Evolutionary conservation across 495 filamentous ascomycete species (phyloP).

Genomic region (Podospora fimiseda): DNA sequence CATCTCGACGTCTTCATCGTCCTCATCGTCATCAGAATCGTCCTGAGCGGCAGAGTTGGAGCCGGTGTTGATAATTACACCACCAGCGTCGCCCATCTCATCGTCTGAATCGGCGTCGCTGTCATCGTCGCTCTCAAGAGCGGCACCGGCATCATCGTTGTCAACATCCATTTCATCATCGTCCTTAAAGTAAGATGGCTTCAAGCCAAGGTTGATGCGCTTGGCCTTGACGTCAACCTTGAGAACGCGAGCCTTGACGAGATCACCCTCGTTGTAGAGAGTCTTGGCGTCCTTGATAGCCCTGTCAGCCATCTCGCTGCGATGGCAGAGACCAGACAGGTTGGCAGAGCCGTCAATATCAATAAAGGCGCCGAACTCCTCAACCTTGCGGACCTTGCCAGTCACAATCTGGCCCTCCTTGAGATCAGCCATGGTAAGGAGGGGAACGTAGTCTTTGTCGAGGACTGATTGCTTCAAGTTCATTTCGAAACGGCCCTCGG

Average conservation of each 20-base stretch:
- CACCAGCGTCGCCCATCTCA: constrained; percentile 47
- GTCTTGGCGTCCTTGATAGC: constrained; percentile 70
- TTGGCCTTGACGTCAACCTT: constrained; percentile 65
- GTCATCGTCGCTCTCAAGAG: constrained; percentile 34
- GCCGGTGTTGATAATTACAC: constrained; percentile 46
- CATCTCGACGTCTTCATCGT: constrained; percentile 43
- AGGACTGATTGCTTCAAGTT: constrained; percentile 78
- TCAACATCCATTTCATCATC: constrained; percentile 52
- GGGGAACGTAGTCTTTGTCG: constrained; percentile 69
- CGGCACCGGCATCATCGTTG: constrained; percentile 42
- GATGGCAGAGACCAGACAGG: constrained; percentile 87
- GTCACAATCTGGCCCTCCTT: constrained; percentile 73
- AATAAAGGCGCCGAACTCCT: constrained; percentile 92
- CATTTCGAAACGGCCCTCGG: constrained; percentile 73
- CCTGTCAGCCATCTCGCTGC: constrained; percentile 80
- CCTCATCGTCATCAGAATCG: constrained; percentile 43
- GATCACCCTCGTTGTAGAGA: constrained; percentile 80
- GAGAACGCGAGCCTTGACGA: constrained; percentile 82
- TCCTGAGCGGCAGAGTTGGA: constrained; percentile 35
- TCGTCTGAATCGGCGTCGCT: constrained; percentile 41
- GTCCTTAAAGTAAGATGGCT: constrained; percentile 81
- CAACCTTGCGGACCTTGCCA: constrained; percentile 85
- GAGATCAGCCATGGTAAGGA: constrained; percentile 62
- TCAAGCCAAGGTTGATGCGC: constrained; percentile 81
- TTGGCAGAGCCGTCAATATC: constrained; percentile 76